Conservation (phyloP, 2,329 filamentous ascomycete genomes). For the Cytospora schulzeri region DNA sequence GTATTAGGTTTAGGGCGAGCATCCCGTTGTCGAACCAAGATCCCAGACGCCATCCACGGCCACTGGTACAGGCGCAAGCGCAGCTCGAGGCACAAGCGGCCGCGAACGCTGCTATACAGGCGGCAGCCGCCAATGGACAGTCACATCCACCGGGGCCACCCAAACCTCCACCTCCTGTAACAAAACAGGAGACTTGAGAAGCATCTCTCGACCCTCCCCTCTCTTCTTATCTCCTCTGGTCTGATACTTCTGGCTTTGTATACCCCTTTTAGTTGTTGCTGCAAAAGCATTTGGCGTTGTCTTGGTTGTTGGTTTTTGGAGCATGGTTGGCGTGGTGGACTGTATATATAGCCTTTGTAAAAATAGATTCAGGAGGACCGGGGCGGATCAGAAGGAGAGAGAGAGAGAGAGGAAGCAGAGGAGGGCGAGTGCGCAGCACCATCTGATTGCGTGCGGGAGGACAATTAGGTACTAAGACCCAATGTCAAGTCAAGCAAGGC, state of each 20-base stretch:
- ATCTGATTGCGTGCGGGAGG: neutral
- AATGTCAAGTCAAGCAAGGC: slow-evolving; percentile 9
- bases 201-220: neutral
- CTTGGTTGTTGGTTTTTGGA: slow-evolving; percentile 9
- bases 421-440: neutral
- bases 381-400: neutral
- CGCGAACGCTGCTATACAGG: slow-evolving; percentile 22
- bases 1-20: slow-evolving; percentile 63
- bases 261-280: slow-evolving; percentile 11
- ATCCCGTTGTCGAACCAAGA: slow-evolving; percentile 48
- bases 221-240: neutral
- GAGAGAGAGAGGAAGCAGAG: neutral
- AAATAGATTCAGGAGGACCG: slow-evolving; percentile 8
- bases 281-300: slow-evolving; percentile 21
- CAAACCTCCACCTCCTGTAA: slow-evolving; percentile 27
- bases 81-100: slow-evolving; percentile 20
- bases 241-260: slow-evolving; percentile 21
- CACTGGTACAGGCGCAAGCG: slow-evolving; percentile 37
- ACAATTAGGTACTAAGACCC: neutral
- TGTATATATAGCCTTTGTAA: slow-evolving; percentile 18
- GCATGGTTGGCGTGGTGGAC: slow-evolving; percentile 6
- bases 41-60: slow-evolving; percentile 39
- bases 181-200: slow-evolving; percentile 22
- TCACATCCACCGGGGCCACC: slow-evolving; percentile 23
- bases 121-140: slow-evolving; percentile 29